Evolutionary conservation across 2,329 filamentous ascomycete genomes (phyloP).

Genomic region (Microsporum ferrugineum): DNA sequence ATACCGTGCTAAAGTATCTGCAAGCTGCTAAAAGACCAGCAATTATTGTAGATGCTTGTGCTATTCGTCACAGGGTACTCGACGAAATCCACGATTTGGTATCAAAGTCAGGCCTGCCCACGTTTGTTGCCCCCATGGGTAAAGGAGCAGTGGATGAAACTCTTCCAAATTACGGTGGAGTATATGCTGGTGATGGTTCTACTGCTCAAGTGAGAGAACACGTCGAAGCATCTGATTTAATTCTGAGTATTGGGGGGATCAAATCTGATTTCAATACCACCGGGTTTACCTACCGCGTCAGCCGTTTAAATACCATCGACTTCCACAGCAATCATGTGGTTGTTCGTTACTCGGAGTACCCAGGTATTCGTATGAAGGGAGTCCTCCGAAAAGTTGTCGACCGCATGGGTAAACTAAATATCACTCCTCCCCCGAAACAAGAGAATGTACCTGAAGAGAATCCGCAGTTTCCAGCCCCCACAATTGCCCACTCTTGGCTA

Average conservation of each 20-base stretch:
- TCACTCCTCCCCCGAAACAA: slow-evolving; percentile 43
- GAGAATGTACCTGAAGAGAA: slow-evolving; percentile 38
- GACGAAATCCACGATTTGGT: slow-evolving; percentile 60
- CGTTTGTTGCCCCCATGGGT: slow-evolving; percentile 76
- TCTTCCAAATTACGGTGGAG: slow-evolving; percentile 60
- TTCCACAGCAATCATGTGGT: slow-evolving; percentile 64
- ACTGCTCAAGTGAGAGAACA: slow-evolving; percentile 36
- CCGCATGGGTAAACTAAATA: slow-evolving; percentile 46
- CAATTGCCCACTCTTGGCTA: slow-evolving; percentile 40
- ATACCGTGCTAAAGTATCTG: slow-evolving; percentile 60
- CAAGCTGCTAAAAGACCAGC: slow-evolving; percentile 60
- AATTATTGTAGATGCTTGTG: slow-evolving; percentile 69
- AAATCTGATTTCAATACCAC: slow-evolving; percentile 42
- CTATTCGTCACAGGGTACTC: slow-evolving; percentile 60
- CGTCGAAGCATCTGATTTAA: slow-evolving; percentile 31
- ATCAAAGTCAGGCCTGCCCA: slow-evolving; percentile 59
- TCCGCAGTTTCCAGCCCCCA: slow-evolving; percentile 21
- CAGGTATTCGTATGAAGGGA: slow-evolving; percentile 63
- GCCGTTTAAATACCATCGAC: slow-evolving; percentile 66
- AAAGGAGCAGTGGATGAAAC: slow-evolving; percentile 70
- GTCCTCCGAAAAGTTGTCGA: slow-evolving; percentile 61
- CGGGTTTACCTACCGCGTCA: slow-evolving; percentile 69
- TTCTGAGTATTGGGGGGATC: slow-evolving; percentile 30
- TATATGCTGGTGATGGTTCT: slow-evolving; percentile 68
- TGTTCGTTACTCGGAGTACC: slow-evolving; percentile 69